Evolutionary conservation across 78 protist species (phyloP).

Genomic region (Tieghemostelium lacteum): DNA sequence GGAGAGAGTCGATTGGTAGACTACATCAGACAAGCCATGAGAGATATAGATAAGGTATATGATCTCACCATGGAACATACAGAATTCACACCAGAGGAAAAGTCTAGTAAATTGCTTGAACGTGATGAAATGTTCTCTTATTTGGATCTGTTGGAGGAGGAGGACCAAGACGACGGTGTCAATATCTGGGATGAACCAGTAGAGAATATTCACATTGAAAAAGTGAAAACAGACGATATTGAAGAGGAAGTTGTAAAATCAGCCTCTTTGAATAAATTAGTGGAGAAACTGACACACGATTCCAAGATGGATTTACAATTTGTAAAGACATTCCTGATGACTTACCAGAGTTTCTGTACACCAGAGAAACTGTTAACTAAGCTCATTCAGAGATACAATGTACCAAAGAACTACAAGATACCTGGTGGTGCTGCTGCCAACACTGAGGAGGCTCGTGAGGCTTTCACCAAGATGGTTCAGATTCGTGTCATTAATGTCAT

Average conservation of each 20-base stretch:
- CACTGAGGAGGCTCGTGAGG: conserved; percentile 29
- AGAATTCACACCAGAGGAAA: conserved; percentile 28
- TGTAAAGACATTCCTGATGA: conserved; percentile 77
- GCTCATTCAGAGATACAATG: conserved; percentile 74
- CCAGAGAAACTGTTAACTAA: conserved; percentile 76
- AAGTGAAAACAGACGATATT: conserved; percentile 26
- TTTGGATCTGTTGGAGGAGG: conserved; percentile 76
- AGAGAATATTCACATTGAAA: conserved; percentile 60
- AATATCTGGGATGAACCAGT: conserved; percentile 80
- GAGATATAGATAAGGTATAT: conserved; percentile 74
- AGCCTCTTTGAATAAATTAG: conserved; percentile 78
- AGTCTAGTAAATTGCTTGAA: conserved; percentile 39
- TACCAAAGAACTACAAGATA: conserved; percentile 36
- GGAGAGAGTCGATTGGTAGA: conserved; percentile 54
- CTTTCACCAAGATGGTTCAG: conserved; percentile 46
- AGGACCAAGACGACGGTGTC: conserved; percentile 70
- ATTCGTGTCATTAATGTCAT: conserved; percentile 75
- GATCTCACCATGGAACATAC: conserved; percentile 81
- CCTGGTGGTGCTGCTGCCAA: not conserved
- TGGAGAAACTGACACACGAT: conserved; percentile 79
- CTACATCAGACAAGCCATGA: conserved; percentile 50
- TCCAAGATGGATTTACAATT: conserved; percentile 73
- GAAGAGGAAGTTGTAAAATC: conserved; percentile 82
- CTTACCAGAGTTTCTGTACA: conserved; percentile 81
- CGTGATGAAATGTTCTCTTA: conserved; percentile 62